Evolutionary conservation across 768 basidiomycete species (phyloP).

Genomic region (Fomitopsis pulvina): DNA sequence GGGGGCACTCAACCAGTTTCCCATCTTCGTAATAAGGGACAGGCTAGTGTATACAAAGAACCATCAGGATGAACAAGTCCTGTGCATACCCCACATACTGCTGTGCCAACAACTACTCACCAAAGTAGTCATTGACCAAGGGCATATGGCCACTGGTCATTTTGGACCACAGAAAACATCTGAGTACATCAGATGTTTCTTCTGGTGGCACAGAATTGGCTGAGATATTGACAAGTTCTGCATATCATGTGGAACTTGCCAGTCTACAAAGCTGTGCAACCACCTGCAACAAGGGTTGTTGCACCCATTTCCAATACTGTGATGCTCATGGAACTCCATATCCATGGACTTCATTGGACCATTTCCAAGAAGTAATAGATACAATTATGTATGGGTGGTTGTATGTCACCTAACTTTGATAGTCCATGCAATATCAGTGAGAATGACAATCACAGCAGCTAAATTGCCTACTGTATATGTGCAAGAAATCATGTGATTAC

Average conservation of each 20-base stretch:
- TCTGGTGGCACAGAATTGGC: slow-evolving; percentile 27
- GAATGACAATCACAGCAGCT: slow-evolving; percentile 9
- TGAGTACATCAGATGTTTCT: slow-evolving; percentile 13
- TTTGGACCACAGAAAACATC: slow-evolving; percentile 23
- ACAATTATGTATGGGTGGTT: slow-evolving; percentile 22
- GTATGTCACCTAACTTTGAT: slow-evolving; percentile 16
- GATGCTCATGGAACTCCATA: not conserved
- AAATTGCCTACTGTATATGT: slow-evolving; percentile 15
- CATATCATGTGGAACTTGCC: slow-evolving; percentile 14
- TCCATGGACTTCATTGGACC: slow-evolving; percentile 34
- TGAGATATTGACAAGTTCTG: slow-evolving; percentile 16
- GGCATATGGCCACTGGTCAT: slow-evolving; percentile 27
- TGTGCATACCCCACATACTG: not conserved
- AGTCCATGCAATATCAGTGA: slow-evolving; percentile 13
- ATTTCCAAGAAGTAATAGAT: slow-evolving; percentile 22
- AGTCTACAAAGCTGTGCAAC: slow-evolving; percentile 11
- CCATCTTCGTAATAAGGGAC: too few relatives aligned
- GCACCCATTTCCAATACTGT: slow-evolving; percentile 24
- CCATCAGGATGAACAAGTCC: too few relatives aligned
- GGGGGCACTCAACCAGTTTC: too few relatives aligned
- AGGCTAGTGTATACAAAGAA: too few relatives aligned
- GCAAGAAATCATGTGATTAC: slow-evolving; percentile 13
- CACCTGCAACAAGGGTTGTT: slow-evolving; percentile 22
- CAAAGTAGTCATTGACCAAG: slow-evolving; percentile 20
- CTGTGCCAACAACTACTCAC: slow-evolving; percentile 4